Evolutionary conservation across 495 filamentous ascomycete genomes (phyloP), one percentile per base, ranked within the genome.

Genomic region (Wilcoxina mikolae): DNA sequence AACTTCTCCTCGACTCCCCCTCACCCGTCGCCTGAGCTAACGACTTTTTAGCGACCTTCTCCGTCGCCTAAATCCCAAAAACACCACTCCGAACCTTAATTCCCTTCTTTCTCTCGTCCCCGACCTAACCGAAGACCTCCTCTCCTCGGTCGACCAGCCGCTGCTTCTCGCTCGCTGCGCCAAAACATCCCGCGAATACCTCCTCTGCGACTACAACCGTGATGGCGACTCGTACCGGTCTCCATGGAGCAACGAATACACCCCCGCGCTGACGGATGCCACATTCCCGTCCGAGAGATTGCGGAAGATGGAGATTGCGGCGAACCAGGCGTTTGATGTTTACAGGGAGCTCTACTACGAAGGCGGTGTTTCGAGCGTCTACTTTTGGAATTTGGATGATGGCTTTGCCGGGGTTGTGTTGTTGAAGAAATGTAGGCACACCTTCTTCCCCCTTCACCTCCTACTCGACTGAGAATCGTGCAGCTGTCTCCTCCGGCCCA

Each of bases 141-240:
- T 99, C 56, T 87, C 89, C 57, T 94, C 88, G 29, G 89, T 96
- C 57, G 91, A 99, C 70, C 87, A 95, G 68, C 93, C 93, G 44
- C 81, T 99, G 22, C 80, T 85, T 47, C 76, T 91, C 44, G 81
- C 81, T 55, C 83, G 84, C 57, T 96, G 91, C 74, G 74, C 76
- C 53, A 85, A 88, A 69, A 86, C 85, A 53, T 87, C 84, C 57
- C 84, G 89, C 51, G 91, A 96, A 72, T 99, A 95, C 72, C 79
- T 99, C 38, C 85, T 95, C 58, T 99, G 91, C 74, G 91, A 99
- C 76, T 99, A 96, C 75, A 99, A 99, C 76, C 87, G 91, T 50
- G 91, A 99, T 71, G 93, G 93, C 50, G 91, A 95, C 69, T 88
- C 82, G 71, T 94, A 94, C 75, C 84, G 91, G 28, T 91, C 85